Percentiles rank a stretch among this genome's conserved stretches.
Conservation (phyloP, 108 stramenopile species). For the Skeletonema marinoi region DNA sequence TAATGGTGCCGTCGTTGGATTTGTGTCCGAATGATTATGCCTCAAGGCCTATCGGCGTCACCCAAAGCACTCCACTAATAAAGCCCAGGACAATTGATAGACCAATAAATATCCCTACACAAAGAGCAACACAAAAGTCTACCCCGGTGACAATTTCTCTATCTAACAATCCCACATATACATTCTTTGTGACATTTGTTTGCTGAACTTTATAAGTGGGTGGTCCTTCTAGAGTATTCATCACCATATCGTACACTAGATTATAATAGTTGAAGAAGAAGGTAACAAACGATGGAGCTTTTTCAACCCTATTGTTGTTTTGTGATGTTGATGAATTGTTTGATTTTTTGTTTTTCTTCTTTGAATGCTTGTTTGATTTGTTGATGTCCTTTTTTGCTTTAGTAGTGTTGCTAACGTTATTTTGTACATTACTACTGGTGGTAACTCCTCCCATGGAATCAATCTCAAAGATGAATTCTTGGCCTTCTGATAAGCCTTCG, state of each 20-base stretch:
- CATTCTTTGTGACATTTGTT: background rate
- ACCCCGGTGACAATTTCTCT: conserved; percentile 45
- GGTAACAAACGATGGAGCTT: conserved; percentile 20
- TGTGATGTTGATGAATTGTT: background rate
- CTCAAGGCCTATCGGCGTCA: conserved; percentile 34
- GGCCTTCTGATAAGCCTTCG: conserved; percentile 49
- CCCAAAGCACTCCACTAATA: conserved; percentile 62
- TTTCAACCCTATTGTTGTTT: background rate
- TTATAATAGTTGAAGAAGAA: conserved; percentile 25
- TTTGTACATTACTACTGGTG: background rate
- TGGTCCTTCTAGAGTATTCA: conserved; percentile 1
- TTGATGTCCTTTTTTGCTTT: background rate
- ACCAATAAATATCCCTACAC: conserved; percentile 66
- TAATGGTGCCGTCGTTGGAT: background rate
- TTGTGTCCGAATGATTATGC: background rate
- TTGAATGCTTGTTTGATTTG: conserved; percentile 3
- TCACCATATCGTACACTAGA: conserved; percentile 14
- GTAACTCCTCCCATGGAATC: conserved; percentile 24
- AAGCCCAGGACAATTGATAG: conserved; percentile 66
- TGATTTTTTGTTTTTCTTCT: conserved; percentile 45
- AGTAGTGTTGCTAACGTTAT: background rate
- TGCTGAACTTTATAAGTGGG: background rate
- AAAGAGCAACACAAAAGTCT: conserved; percentile 60
- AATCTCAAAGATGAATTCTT: conserved; percentile 70
- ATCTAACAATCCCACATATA: conserved; percentile 49